Conservation (phyloP, 768 basidiomycete species). For the Peribolospora baueri region DNA sequence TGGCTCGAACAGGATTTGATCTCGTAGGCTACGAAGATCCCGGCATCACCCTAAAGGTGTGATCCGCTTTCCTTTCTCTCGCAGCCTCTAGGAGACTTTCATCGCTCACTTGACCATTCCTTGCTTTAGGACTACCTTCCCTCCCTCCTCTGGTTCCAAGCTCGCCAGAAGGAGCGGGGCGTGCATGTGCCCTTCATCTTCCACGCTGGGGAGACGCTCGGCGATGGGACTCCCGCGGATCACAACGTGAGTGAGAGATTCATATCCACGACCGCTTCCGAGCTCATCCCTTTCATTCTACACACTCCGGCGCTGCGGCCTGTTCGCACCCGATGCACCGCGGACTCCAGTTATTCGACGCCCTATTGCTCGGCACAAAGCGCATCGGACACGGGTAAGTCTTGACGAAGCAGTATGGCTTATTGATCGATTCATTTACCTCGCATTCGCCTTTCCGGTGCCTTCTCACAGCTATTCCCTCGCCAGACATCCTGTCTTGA, state of each 20-base stretch:
- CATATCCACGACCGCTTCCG: neutral
- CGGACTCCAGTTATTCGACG: slow-evolving; percentile 50
- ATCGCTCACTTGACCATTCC: neutral
- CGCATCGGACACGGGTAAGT: slow-evolving; percentile 46
- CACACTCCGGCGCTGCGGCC: neutral
- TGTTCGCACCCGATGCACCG: slow-evolving; percentile 15
- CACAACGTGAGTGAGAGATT: neutral
- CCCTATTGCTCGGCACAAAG: slow-evolving; percentile 49
- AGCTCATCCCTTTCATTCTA: neutral
- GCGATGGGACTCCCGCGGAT: slow-evolving; percentile 29
- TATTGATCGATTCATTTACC: neutral
- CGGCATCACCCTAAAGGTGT: no score
- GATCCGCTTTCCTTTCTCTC: slow-evolving; percentile 9
- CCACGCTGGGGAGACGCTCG: slow-evolving; percentile 57
- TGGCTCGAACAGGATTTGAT: slow-evolving; percentile 39
- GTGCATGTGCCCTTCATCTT: slow-evolving; percentile 51
- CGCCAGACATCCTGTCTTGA: slow-evolving; percentile 48
- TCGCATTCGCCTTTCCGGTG: slow-evolving; percentile 18
- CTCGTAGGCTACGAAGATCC: slow-evolving; percentile 50
- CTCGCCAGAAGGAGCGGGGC: slow-evolving; percentile 32
- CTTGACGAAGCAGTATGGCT: slow-evolving; percentile 18
- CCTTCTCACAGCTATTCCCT: slow-evolving; percentile 28
- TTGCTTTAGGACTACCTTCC: slow-evolving; percentile 28
- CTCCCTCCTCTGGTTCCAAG: slow-evolving; percentile 34
- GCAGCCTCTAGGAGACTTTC: slow-evolving; percentile 27